Evolutionary conservation across 192 early-diverging fungal genomes (phyloP).

Genomic region (Gigaspora rosea): DNA sequence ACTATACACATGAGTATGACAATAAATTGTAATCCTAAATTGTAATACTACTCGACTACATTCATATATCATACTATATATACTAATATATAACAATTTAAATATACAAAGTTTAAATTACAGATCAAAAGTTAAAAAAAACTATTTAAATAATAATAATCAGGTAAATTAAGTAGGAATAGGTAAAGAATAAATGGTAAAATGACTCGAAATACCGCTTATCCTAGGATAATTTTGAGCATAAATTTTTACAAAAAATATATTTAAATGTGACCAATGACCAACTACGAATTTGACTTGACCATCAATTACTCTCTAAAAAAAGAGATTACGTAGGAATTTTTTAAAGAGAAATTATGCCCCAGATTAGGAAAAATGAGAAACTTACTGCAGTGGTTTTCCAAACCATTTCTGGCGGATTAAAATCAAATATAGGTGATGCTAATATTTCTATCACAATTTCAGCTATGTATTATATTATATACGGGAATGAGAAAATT

Average conservation of each 20-base stretch:
- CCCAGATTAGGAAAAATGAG: background rate
- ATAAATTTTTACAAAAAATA: conserved; percentile 7
- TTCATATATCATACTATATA: too few species aligned
- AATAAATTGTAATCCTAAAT: too few species aligned
- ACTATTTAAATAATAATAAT: too few species aligned
- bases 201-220: conserved; percentile 1
- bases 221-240: background rate
- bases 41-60: too few species aligned
- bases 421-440: background rate
- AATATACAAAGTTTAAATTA: too few species aligned
- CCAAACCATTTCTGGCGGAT: conserved; percentile 13
- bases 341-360: background rate
- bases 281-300: conserved; percentile 3
- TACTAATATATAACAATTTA: too few species aligned
- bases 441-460: conserved; percentile 4
- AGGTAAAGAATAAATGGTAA: conserved; percentile 9
- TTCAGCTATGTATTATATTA: background rate
- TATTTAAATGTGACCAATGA: background rate
- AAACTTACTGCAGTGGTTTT: conserved; percentile 14
- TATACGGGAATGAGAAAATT: background rate
- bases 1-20: too few species aligned
- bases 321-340: too few species aligned
- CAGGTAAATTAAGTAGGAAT: background rate
- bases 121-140: too few species aligned
- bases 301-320: background rate